phyloP scores from a whole-genome alignment of 169 alveolate species.

The Plasmodium fragile region DNA sequence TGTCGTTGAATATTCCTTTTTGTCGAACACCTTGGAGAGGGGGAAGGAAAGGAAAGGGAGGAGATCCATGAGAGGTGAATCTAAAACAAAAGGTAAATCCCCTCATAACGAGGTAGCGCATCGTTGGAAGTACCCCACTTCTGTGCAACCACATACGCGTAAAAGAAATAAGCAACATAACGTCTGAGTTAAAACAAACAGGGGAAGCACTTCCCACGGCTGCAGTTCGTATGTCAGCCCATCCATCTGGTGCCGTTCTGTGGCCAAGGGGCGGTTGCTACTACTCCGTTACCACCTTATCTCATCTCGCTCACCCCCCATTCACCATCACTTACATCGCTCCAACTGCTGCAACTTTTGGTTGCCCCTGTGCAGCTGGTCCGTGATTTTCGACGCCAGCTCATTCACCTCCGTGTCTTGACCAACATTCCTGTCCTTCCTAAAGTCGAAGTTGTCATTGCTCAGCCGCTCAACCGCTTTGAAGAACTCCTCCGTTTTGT shows the following conservation, averaged over 20 bases:
- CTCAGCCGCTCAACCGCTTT: constrained; percentile 39
- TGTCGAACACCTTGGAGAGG: constrained; percentile 60
- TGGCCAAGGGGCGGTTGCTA: not conserved
- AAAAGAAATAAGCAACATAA: too few relatives aligned
- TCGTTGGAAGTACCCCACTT: not conserved
- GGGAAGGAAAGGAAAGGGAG: not conserved
- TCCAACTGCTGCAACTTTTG: constrained; percentile 77
- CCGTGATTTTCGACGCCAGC: constrained; percentile 79
- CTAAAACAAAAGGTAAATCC: not conserved
- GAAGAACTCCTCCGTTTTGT: constrained; percentile 63
- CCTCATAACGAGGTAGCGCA: not conserved
- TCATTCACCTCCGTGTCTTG: constrained; percentile 78
- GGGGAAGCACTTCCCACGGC: not conserved
- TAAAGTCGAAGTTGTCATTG: constrained; percentile 31
- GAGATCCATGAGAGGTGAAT: not conserved
- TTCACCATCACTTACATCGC: constrained; percentile 20
- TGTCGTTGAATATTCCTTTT: constrained; percentile 81
- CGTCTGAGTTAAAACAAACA: not conserved
- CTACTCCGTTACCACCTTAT: not conserved
- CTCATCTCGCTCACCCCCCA: not conserved
- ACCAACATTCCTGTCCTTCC: constrained; percentile 23
- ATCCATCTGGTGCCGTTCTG: not conserved
- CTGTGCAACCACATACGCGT: not conserved
- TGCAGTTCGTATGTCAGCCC: not conserved
- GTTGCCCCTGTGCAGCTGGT: constrained; percentile 76